phyloP scores from a whole-genome alignment of 345 rosid genomes.

The Linum tenue region DNA sequence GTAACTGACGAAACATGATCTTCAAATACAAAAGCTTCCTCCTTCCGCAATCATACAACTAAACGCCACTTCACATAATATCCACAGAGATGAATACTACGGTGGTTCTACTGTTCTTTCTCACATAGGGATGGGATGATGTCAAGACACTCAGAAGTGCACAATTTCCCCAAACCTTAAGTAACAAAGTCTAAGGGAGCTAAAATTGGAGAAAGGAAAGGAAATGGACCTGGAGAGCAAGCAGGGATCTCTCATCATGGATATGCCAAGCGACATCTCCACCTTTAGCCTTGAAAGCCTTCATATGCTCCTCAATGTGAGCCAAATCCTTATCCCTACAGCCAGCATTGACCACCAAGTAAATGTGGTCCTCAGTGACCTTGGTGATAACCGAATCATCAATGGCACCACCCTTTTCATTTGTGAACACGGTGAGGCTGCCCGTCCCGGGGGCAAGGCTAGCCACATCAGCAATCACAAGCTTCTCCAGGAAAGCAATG shows the following conservation, averaged over 20 bases:
- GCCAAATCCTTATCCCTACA: conserved; percentile 99
- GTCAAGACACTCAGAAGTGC: background rate
- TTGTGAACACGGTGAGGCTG: conserved; percentile 82
- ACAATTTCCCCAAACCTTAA: background rate
- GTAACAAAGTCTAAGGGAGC: conserved; percentile 2
- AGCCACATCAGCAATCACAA: conserved; percentile 93
- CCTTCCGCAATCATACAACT: too few species aligned
- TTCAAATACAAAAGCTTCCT: too few species aligned
- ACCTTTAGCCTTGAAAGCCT: conserved; percentile 80
- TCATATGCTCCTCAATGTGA: conserved; percentile 93
- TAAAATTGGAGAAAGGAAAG: background rate
- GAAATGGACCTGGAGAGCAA: conserved; percentile 75
- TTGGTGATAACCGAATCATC: conserved; percentile 95
- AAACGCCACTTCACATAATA: background rate
- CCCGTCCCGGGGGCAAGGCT: conserved; percentile 76
- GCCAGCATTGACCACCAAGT: conserved; percentile 96
- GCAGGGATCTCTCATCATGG: conserved; percentile 97
- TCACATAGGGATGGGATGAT: background rate
- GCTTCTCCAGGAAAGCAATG: conserved; percentile 79
- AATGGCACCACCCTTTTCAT: conserved; percentile 91
- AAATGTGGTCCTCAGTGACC: conserved; percentile 68
- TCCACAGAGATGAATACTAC: background rate
- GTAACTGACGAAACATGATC: too few species aligned
- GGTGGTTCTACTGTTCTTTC: background rate
- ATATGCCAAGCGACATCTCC: conserved; percentile 96